Evolutionary conservation across 345 rosid genomes (phyloP), one percentile per base, ranked within the genome.

Genomic region (Punica granatum): DNA sequence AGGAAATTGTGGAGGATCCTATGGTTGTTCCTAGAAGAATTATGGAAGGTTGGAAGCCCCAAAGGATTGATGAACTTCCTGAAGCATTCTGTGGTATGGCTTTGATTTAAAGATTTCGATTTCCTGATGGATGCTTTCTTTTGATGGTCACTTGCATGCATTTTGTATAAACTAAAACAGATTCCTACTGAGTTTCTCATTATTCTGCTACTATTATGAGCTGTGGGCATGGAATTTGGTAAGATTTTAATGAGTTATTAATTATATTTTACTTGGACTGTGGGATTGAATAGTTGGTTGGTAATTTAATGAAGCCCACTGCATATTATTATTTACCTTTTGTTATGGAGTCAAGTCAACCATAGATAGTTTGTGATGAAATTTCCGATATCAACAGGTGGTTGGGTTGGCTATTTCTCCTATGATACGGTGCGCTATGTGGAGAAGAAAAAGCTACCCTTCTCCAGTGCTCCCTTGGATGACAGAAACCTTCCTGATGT

Each of bases 341-440:
- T 62, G 18, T 21, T 35, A 35, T 10, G 44, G n/a, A 62, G 44
- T 39, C 58, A 25, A 51, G 31, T 62, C 25, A 62, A 39, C n/a
- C 15, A 33, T 21, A 35, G 31, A n/a, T 39, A 18, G 25, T 21
- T 15, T 21, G 13, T 39, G 14, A 33, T 34, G 37, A 62, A 19
- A 7, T 19, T 62, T 4, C 28, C 65, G n/a, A 7, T 63, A 10
- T 37, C 30, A 63, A 66, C 74, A 93, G 97, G 96, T 80, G 98
- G 98, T 6, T 90, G 98, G 97, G 98, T 90, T 43, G 98, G 97
- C 37, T 93, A 87, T 71, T 90, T 93, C 70, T 93, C 97, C 4
- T 93, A 93, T 76, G 98, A 93, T 72, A 93, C 98, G 0, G 92
- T 93, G 70, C 84, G 97, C 34, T 93, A 78, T 68, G 90, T 74